Evolutionary conservation across 2,329 filamentous ascomycete genomes (phyloP).

Genomic region (Cladosporium velox): DNA sequence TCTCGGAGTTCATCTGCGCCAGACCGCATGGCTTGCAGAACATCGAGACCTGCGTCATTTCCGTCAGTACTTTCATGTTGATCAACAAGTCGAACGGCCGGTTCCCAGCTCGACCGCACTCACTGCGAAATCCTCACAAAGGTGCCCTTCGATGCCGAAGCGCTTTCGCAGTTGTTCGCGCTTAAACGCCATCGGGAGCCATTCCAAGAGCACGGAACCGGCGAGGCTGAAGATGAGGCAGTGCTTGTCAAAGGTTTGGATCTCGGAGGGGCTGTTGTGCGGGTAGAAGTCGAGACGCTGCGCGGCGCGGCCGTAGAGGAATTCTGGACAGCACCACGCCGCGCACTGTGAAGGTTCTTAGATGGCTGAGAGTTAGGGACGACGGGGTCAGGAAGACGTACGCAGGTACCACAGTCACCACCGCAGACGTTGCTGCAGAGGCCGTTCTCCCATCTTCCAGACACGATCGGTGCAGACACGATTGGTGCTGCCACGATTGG

Average conservation of each 20-base stretch:
- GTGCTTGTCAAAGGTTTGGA: constrained; percentile 19
- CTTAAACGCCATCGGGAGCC: constrained; percentile 23
- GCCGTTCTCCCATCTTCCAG: constrained; percentile 24
- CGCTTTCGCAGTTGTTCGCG: constrained; percentile 23
- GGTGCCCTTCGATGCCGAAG: constrained; percentile 24
- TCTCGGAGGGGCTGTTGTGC: constrained; percentile 4
- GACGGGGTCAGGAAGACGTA: neutral
- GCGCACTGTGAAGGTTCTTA: constrained; percentile 19
- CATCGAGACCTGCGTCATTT: constrained; percentile 1
- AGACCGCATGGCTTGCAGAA: constrained; percentile 25
- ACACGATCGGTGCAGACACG: neutral
- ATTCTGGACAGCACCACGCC: constrained; percentile 25
- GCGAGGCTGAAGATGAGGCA: constrained; percentile 22
- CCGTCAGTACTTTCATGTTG: neutral
- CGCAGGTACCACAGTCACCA: constrained; percentile 25
- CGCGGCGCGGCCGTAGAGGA: constrained; percentile 25
- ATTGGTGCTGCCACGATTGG: neutral
- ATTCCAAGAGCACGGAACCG: constrained; percentile 6
- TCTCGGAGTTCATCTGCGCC: constrained; percentile 28
- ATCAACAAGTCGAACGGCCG: neutral
- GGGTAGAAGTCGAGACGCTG: constrained; percentile 24
- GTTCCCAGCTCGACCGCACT: neutral
- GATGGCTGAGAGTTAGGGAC: neutral
- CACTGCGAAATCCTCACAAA: constrained; percentile 22
- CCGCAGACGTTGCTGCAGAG: constrained; percentile 28